Base-by-base conservation (phyloP, 768 basidiomycete genomes). In the Aureoboletus auriporus region DNA sequence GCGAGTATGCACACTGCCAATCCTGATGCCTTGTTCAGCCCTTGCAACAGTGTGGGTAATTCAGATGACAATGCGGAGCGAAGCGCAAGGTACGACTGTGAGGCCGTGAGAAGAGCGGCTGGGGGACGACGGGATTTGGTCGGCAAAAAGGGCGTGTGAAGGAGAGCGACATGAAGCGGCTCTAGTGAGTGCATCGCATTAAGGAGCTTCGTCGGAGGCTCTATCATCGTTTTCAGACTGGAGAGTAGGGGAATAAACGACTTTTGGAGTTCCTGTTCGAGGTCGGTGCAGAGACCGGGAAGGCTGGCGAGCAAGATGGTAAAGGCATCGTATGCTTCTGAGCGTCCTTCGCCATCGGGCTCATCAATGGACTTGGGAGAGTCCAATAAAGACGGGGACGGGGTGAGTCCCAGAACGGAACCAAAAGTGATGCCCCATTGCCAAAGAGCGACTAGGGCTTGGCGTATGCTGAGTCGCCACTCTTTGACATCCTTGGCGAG, bases 251-350 rank as follows among this genome's bases (percentile, higher is more conserved):
- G 77, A 13, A 89, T 65, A 8, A 90, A 67, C 38, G 71, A 64
- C 35, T 76, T 72, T 41, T 74, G 76, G 31, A 89, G 71, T 11
- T 75, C 70, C 2, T 62, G 68, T 34, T 85, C 80, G 42, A 87
- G 71, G 20, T 75, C 74, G 9, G 70, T 62, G 46, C 75, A 75
- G 12, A 84, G 72, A 1, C 77, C 75, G 17, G 78, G 65, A 26
- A 89, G 72, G 33, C 73, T 67, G 37, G 77, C 73, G 33, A 88
- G 71, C n/a, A 84, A 73, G 8, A 69, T 62, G 16, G 84, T 64
- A 60, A 89, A 87, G 9, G 86, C 84, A 49, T 86, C 79, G 56
- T 85, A 88, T 1, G 86, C 84, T 61, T 87, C 86, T 33, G 71
- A 73, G 23, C 64, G 64, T 10, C 54, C 51, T 8, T 68, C 64